These are phyloP conservation scores for Mycena haematopus DNA, from an alignment of 768 basidiomycete genomes.

Conservation along the genomic window DNA sequence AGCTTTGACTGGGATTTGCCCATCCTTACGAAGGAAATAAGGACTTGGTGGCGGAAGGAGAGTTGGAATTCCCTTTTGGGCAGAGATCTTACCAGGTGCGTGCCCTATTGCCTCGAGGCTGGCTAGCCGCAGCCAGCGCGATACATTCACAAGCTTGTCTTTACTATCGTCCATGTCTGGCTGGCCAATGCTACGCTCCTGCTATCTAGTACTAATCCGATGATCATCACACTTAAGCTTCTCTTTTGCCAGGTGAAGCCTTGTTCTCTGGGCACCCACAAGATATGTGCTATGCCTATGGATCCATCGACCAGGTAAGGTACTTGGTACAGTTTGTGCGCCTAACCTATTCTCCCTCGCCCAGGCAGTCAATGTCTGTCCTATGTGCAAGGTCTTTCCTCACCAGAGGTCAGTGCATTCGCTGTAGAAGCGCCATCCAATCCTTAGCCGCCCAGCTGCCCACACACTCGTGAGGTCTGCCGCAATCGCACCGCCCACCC, in stretches of 20 bases:
- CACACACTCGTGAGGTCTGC: slow-evolving; percentile 77
- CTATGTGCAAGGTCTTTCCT: slow-evolving; percentile 87
- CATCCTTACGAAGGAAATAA: slow-evolving; percentile 52
- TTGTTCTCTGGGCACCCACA: slow-evolving; percentile 24
- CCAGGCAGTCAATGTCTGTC: slow-evolving; percentile 71
- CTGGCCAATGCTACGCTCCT: slow-evolving; percentile 1
- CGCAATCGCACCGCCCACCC: slow-evolving; percentile 78
- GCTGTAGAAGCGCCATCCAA: slow-evolving; percentile 27
- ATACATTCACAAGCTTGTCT: neutral
- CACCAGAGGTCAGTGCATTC: slow-evolving; percentile 55
- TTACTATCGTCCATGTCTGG: neutral
- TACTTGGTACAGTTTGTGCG: slow-evolving; percentile 64
- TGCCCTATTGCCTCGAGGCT: neutral
- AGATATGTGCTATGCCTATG: slow-evolving; percentile 84
- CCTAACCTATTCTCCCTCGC: slow-evolving; percentile 71
- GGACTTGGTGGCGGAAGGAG: slow-evolving; percentile 37
- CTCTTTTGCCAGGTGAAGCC: slow-evolving; percentile 29
- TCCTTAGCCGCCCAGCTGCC: slow-evolving; percentile 59
- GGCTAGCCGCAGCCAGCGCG: neutral
- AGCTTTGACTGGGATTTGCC: slow-evolving; percentile 98
- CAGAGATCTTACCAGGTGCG: neutral
- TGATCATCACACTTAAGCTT: slow-evolving; percentile 9
- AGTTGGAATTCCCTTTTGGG: neutral
- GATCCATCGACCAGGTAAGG: slow-evolving; percentile 63
- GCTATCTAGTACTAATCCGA: neutral